Evolutionary conservation across 768 basidiomycete genomes (phyloP).

Genomic region (Leccinum boreale): DNA sequence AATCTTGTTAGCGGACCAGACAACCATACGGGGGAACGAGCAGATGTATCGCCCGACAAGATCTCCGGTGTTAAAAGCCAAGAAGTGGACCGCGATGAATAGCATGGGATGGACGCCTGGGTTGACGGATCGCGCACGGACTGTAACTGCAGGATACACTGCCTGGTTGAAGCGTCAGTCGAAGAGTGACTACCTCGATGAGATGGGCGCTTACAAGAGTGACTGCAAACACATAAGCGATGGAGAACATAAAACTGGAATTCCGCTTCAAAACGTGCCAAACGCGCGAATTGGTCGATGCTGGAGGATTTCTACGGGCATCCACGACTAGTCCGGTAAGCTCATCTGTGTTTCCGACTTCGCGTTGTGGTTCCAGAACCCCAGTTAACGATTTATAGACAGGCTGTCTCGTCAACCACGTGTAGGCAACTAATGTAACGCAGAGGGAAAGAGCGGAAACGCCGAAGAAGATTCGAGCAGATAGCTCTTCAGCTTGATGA

Average conservation of each 20-base stretch:
- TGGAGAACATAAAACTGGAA: slow-evolving; percentile 63
- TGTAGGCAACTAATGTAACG: slow-evolving; percentile 48
- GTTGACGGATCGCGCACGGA: slow-evolving; percentile 67
- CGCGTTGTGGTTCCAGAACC: slow-evolving; percentile 39
- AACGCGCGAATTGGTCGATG: slow-evolving; percentile 41
- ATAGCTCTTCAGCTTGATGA: slow-evolving; percentile 57
- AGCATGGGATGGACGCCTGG: slow-evolving; percentile 72
- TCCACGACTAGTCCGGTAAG: slow-evolving; percentile 36
- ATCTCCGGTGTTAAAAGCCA: slow-evolving; percentile 73
- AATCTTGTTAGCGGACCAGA: slow-evolving; percentile 69
- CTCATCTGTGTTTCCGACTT: slow-evolving; percentile 26
- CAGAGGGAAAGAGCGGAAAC: slow-evolving; percentile 66
- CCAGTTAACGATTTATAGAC: slow-evolving; percentile 56
- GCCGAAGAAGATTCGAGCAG: slow-evolving; percentile 72
- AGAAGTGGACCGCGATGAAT: slow-evolving; percentile 76
- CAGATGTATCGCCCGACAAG: slow-evolving; percentile 68
- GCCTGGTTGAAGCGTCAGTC: slow-evolving; percentile 46
- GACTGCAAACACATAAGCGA: slow-evolving; percentile 72
- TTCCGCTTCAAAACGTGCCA: slow-evolving; percentile 62
- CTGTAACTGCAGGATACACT: slow-evolving; percentile 84
- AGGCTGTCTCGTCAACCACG: slow-evolving; percentile 56
- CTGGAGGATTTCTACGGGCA: slow-evolving; percentile 18
- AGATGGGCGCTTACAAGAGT: slow-evolving; percentile 60
- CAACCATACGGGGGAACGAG: slow-evolving; percentile 57
- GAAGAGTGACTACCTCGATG: neutral